Percentiles rank a stretch among this genome's conserved stretches.
phyloP scores from a whole-genome alignment of 805 yeast genomes.

The Wickerhamomyces sydowiorum region DNA sequence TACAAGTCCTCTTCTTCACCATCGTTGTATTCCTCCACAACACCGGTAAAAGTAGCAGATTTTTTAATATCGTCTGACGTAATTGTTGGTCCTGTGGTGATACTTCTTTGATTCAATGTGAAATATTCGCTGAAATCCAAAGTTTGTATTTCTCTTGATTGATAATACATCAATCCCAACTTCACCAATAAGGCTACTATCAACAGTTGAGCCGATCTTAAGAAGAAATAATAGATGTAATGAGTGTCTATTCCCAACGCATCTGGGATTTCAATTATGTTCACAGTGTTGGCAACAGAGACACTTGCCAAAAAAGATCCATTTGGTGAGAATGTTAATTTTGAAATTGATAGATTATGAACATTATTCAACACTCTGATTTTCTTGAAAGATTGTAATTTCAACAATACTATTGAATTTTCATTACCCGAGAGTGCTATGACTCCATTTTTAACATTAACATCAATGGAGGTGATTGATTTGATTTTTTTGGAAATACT shows the following conservation, averaged over 20 bases:
- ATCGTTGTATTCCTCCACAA: background rate
- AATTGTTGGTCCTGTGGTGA: slow-evolving; percentile 1
- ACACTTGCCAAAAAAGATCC: slow-evolving; percentile 67
- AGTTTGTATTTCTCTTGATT: slow-evolving; percentile 5
- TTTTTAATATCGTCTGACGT: too few relatives aligned
- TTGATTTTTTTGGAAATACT: slow-evolving; percentile 16
- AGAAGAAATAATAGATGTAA: slow-evolving; percentile 17
- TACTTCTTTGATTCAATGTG: slow-evolving; percentile 12
- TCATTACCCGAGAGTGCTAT: slow-evolving; percentile 47
- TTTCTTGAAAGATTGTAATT: slow-evolving; percentile 44
- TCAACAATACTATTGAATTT: slow-evolving; percentile 43
- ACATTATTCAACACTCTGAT: slow-evolving; percentile 46
- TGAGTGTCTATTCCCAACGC: slow-evolving; percentile 29
- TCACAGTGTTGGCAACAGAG: slow-evolving; percentile 70
- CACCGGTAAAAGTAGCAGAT: background rate
- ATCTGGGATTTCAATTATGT: slow-evolving; percentile 55
- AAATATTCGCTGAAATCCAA: slow-evolving; percentile 20
- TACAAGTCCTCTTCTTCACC: background rate
- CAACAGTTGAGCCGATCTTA: slow-evolving; percentile 12
- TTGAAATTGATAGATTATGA: slow-evolving; percentile 72
- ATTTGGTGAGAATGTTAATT: slow-evolving; percentile 61
- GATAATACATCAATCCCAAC: slow-evolving; percentile 11
- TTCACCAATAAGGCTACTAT: slow-evolving; percentile 6
- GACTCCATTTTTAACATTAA: slow-evolving; percentile 27
- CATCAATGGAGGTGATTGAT: slow-evolving; percentile 46